phyloP scores from a whole-genome alignment of 1,139 yeast species.

The Saccharomyces hybrid region DNA sequence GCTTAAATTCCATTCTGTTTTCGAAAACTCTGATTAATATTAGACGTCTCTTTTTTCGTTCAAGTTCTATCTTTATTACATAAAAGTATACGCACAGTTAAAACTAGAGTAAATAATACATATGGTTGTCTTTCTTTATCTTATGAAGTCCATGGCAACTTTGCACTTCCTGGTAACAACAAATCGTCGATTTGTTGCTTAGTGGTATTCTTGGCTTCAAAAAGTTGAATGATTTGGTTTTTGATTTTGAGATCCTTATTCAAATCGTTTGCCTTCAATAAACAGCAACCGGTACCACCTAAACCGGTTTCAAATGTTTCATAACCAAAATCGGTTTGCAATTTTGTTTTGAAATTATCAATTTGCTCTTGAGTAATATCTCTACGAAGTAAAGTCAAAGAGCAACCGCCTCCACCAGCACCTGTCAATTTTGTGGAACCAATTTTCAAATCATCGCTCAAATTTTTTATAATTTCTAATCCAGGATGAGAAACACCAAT shows the following conservation, averaged over 20 bases:
- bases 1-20: constrained; percentile 36
- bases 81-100: neutral
- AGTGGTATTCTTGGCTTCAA: neutral
- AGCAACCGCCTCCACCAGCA: constrained; percentile 99
- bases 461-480: constrained; percentile 60
- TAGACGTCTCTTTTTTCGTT: neutral
- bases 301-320: constrained; percentile 75
- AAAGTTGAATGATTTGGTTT: neutral
- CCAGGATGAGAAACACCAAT: constrained; percentile 91
- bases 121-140: neutral
- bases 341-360: constrained; percentile 28
- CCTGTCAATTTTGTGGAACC: constrained; percentile 96
- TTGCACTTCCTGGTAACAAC: constrained; percentile 3
- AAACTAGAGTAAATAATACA: neutral
- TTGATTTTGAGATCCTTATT: neutral
- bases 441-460: constrained; percentile 51
- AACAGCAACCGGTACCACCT: constrained; percentile 77
- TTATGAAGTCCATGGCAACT: neutral
- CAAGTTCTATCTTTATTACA: neutral
- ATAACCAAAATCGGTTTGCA: constrained; percentile 45
- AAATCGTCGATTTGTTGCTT: constrained; percentile 2
- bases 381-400: constrained; percentile 70
- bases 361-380: constrained; percentile 37
- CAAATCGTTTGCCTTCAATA: neutral
- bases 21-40: neutral